Base-by-base conservation (phyloP, 208 protist species). In the Acanthamoeba royreba region DNA sequence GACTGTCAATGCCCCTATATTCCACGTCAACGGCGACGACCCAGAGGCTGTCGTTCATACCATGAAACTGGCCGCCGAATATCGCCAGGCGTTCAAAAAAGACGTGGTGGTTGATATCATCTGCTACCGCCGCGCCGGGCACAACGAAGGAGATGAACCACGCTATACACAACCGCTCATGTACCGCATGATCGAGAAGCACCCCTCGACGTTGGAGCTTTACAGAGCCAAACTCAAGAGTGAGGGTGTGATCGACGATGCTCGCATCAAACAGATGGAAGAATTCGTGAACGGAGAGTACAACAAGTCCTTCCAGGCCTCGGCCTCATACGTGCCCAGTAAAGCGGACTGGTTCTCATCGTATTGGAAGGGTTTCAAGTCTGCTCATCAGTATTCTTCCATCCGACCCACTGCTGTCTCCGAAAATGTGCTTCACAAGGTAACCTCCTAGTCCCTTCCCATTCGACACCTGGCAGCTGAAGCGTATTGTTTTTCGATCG, bases 71-170 rank as follows among this genome's bases (percentile, higher is more conserved):
- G 98, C 98, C 35, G 98, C 98, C 9, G 97, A 99, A 94, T 99
- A 97, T 95, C 97, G 98, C 61, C 96, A 98, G 58, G 94, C 94
- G n/a, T 99, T 99, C 94, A 93, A 98, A 46, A 98, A 97, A 77
- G 99, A 99, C 45, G 97, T 99, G 31, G 98, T 99, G 53, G 97
- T 99, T 94, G 99, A 99, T 96, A 97, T 99, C 74, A 98, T 99
- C 38, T 99, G 99, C 96, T 99, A 99, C 97, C 97, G 98, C 87
- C 96, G 98, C 55, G 97, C 97, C 94, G 99, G 99, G 40, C 99
- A 99, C 97, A 99, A 99, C 95, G 99, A 99, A 97, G 98, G 98
- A 87, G 99, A 99, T 94, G 97, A 99, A 95, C 99, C 99, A 88
- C 98, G 97, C 95, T 99, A 99, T 95, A 99, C 99, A 49, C 98